phyloP scores from a whole-genome alignment of 495 filamentous ascomycete genomes.

The Pyrenula massariospora region DNA sequence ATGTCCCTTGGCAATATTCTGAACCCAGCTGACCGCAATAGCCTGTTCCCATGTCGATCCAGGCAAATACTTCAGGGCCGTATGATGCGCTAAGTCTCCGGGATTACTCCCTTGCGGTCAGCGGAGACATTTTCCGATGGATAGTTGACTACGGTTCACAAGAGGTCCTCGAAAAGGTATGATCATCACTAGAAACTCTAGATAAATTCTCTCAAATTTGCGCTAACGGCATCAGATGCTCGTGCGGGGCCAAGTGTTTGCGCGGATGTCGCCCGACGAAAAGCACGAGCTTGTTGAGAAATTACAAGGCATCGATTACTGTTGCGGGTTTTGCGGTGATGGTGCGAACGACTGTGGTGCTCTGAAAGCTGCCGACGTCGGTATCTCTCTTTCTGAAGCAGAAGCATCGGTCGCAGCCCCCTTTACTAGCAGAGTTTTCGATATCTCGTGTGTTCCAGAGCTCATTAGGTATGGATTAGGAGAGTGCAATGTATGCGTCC shows the following conservation, averaged over 20 bases:
- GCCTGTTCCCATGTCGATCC: slow-evolving; percentile 56
- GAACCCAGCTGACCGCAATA: slow-evolving; percentile 25
- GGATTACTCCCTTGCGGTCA: slow-evolving; percentile 81
- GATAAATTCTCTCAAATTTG: slow-evolving; percentile 1
- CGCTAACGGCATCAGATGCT: slow-evolving; percentile 50
- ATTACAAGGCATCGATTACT: slow-evolving; percentile 92
- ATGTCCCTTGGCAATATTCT: slow-evolving; percentile 8
- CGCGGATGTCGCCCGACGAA: slow-evolving; percentile 97
- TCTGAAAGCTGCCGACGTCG: slow-evolving; percentile 93
- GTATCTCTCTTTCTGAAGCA: slow-evolving; percentile 95
- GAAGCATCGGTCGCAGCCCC: slow-evolving; percentile 97
- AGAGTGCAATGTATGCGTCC: neutral
- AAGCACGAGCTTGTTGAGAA: slow-evolving; percentile 98
- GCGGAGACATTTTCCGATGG: slow-evolving; percentile 93
- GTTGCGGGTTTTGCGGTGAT: slow-evolving; percentile 92
- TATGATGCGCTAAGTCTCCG: slow-evolving; percentile 66
- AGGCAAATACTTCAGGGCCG: slow-evolving; percentile 71
- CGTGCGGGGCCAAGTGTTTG: slow-evolving; percentile 84
- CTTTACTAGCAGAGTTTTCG: slow-evolving; percentile 90
- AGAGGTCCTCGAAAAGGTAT: slow-evolving; percentile 58
- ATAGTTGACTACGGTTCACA: slow-evolving; percentile 79
- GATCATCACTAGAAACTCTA: too few species aligned
- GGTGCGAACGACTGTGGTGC: slow-evolving; percentile 98
- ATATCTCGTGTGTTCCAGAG: slow-evolving; percentile 92
- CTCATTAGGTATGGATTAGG: slow-evolving; percentile 54